Percentiles rank a stretch among this genome's conserved stretches.
Evolutionary conservation across 1,284 basidiomycete genomes (phyloP).

Genomic region (Ustilago curta): DNA sequence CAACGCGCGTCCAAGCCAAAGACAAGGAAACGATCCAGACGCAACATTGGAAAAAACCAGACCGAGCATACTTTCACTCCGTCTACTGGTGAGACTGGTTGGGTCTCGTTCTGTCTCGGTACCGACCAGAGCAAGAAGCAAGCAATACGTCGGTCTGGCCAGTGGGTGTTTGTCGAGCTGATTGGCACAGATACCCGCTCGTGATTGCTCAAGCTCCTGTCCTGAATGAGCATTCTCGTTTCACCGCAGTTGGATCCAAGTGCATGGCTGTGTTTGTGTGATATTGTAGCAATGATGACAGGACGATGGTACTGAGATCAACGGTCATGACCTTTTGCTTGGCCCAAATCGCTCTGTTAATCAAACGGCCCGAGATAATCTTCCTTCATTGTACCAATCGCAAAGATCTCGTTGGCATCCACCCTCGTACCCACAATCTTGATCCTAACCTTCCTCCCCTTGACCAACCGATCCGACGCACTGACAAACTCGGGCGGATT

Average conservation of each 20-base stretch:
- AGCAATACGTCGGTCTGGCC: not conserved
- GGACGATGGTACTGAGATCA: not conserved
- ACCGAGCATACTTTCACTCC: conserved; percentile 42
- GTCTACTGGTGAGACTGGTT: conserved; percentile 37
- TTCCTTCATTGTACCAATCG: conserved; percentile 68
- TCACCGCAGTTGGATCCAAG: not conserved
- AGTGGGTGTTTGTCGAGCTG: conserved; percentile 44
- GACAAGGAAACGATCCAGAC: conserved; percentile 32
- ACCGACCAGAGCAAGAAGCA: not conserved
- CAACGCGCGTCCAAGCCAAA: not conserved
- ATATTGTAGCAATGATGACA: not conserved
- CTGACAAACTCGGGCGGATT: conserved; percentile 67
- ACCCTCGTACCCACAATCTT: conserved; percentile 97
- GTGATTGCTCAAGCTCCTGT: conserved; percentile 7
- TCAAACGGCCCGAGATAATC: conserved; percentile 66
- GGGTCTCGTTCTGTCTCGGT: conserved; percentile 37
- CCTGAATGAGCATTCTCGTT: no score
- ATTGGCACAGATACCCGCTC: conserved; percentile 47
- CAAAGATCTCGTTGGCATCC: conserved; percentile 90
- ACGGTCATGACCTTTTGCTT: not conserved
- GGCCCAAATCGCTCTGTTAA: conserved; percentile 4
- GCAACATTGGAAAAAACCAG: conserved; percentile 32
- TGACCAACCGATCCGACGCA: conserved; percentile 73
- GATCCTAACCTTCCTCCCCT: conserved; percentile 88
- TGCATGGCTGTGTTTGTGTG: not conserved